Evolutionary conservation across 345 rosid genomes (phyloP).

Genomic region (Salix purpurea): DNA sequence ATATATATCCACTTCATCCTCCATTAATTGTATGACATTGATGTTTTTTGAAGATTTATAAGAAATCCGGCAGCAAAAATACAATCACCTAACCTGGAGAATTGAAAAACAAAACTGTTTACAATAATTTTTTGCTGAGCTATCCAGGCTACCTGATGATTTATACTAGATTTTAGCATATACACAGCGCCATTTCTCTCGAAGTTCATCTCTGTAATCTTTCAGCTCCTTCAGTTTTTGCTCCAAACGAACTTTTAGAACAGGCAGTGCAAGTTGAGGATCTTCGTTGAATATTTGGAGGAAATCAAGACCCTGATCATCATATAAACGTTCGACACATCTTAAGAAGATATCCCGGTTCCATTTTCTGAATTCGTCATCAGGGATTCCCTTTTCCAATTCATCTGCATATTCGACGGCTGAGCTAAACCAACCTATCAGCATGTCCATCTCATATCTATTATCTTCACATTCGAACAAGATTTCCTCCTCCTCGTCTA

Average conservation of each 20-base stretch:
- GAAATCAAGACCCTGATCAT: slow-evolving; percentile 19
- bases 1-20: too few species aligned
- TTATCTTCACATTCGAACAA: slow-evolving; percentile 17
- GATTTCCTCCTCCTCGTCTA: neutral
- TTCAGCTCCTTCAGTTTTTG: slow-evolving; percentile 16
- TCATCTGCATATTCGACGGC: neutral
- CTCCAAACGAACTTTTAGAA: slow-evolving; percentile 7
- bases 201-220: neutral
- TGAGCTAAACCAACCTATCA: neutral
- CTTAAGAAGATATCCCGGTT: neutral
- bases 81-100: too few species aligned
- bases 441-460: slow-evolving; percentile 20
- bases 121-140: neutral
- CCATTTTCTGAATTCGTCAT: neutral
- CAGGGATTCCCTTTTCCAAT: neutral
- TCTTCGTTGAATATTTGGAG: neutral
- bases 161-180: slow-evolving; percentile 1
- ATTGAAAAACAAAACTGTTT: too few species aligned
- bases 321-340: slow-evolving; percentile 22
- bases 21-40: too few species aligned
- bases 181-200: neutral
- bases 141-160: neutral
- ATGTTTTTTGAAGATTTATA: too few species aligned
- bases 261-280: slow-evolving; percentile 13
- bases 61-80: too few species aligned